Base-by-base conservation (phyloP, 1,284 basidiomycete species). In the Fomitopsis palustris region DNA sequence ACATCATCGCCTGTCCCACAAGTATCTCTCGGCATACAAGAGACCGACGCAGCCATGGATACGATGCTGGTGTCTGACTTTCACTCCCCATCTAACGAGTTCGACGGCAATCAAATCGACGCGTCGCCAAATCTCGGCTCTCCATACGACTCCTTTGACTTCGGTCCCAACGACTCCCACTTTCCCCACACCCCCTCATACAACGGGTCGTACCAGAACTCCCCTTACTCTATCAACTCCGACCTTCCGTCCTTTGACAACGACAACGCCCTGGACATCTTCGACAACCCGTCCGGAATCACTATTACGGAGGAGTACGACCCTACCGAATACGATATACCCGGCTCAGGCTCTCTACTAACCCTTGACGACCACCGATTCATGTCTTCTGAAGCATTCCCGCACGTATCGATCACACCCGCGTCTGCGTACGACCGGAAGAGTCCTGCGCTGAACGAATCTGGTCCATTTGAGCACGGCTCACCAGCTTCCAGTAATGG, bases 261-360 rank as follows among this genome's bases (percentile, higher is more conserved):
- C 42, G 77, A 81, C 53, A 78, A 81, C 49, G 61, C 70, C 53
- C 72, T 77, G 37, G 70, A 61, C 52, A 65, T 81, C 57, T 79
- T 80, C 54, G 75, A 75, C 55, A 72, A 74, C 62, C 69, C 70
- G 31, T 72, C 74, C 35, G 69, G 64, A 51, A 67, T 76, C 51
- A 63, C 70, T 53, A 64, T 67, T 59, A 68, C 68, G 10, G 75
- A 79, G 52, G 81, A 82, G 27, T 90, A 90, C 80, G 83, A 89
- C 69, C 87, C 87, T 4, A 71, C 78, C 45, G 83, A 87, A 56
- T 90, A 82, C 77, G 88, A 91, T 75, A 69, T 75, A 12, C 84
- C 86, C 19, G 73, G 77, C 58, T 72, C 78, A 1, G 67, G 74
- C 25, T 73, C 77, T 12, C 75, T 87, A 16, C 75, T 89, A 49